Evolutionary conservation across 139 green algal genomes (phyloP), one percentile per base, ranked within the genome.

Genomic region (Dunaliella primolecta): DNA sequence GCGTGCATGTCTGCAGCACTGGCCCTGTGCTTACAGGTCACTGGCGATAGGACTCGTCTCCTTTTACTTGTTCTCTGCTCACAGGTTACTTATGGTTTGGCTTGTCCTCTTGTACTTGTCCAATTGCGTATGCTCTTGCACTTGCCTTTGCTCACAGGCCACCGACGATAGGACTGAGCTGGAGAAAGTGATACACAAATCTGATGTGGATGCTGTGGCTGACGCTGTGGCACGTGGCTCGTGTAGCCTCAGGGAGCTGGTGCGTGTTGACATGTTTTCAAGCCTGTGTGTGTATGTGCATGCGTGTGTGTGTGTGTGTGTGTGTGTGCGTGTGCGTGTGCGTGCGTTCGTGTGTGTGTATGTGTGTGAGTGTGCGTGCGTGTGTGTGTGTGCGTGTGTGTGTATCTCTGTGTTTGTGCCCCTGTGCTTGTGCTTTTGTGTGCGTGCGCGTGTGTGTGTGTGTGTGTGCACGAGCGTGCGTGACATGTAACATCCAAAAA

Each of bases 251-350:
- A 64, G 15, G 15, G 46, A 64, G 46, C 15, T 64, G 46, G 46
- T 64, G 46, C 46, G 46, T 64, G 46, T 64, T 64, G 46, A 64
- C 15, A 25, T 64, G 46, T 15, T 25, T 15, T 7, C 46, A 64
- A 25, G 46, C 46, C 7, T 56, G 78, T 27, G 78, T 64, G 78
- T 71, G 35, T 35, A n/a, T 24, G 33, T 38, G 81, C 23, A 21
- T 46, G 81, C 25, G 81, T 33, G 30, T 78, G 72, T 78, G 72
- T 33, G 72, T 78, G 72, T 78, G 72, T 36, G 72, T 78, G 72
- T 78, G 72, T 78, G 72, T 32, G 72, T 33, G 72, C 11, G 72
- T 78, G 46, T 64, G 46, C 15, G 15, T 64, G 15, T 15, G 15
- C 15, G 15, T 64, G 46, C 46, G 15, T 7, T 64, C 46, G 15